Evolutionary conservation across 148 eudicot genomes (phyloP).

Genomic region (Spergularia bocconei): DNA sequence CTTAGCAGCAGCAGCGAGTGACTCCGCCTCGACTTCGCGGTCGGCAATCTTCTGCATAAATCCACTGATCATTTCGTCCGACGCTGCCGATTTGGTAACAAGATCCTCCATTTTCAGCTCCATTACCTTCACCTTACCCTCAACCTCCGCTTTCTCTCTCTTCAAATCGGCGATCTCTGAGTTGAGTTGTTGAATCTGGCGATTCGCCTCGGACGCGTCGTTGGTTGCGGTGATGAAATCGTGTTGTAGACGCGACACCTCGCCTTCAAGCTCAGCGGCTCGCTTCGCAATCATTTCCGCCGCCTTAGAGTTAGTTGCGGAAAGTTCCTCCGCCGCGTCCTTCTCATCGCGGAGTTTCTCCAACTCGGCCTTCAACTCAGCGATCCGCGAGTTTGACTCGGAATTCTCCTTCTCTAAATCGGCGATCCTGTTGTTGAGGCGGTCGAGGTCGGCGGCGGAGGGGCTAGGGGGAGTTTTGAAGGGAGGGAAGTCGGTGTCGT

Average conservation of each 20-base stretch:
- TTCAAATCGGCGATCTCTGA: conserved; percentile 20
- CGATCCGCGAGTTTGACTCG: conserved; percentile 11
- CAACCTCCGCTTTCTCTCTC: conserved; percentile 25
- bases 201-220: conserved; percentile 10
- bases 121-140: conserved; percentile 26
- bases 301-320: conserved; percentile 11
- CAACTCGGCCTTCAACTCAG: conserved; percentile 17
- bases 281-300: conserved; percentile 29
- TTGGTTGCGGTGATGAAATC: conserved; percentile 21
- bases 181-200: conserved; percentile 21
- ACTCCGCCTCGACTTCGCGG: conserved; percentile 6
- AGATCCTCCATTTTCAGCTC: conserved; percentile 30
- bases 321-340: not conserved
- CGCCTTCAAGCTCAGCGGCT: conserved; percentile 32
- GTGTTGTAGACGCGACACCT: conserved; percentile 26
- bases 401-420: conserved; percentile 25
- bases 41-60: conserved; percentile 23
- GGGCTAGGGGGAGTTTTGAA: conserved; percentile 12
- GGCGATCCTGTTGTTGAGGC: conserved; percentile 18
- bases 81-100: conserved; percentile 20
- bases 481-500: conserved; percentile 23
- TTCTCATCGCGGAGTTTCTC: conserved; percentile 19
- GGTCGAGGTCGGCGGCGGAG: not conserved
- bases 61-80: conserved; percentile 24
- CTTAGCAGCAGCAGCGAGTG: not conserved